phyloP scores from a whole-genome alignment of 1,139 yeast genomes.

The Magnusiomyces suaveolens region DNA sequence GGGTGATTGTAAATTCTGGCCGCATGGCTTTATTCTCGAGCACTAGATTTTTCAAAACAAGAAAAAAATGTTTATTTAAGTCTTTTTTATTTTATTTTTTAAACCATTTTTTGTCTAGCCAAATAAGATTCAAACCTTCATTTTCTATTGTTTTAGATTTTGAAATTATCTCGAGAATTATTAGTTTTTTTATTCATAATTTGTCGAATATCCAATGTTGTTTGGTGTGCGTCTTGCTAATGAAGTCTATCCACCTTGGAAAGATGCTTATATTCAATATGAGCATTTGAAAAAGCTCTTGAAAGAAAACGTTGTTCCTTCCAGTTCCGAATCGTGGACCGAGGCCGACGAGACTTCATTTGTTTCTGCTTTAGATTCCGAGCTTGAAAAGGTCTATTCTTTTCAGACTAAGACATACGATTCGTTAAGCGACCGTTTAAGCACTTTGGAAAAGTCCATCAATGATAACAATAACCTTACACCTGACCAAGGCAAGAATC shows the following conservation, averaged over 20 bases:
- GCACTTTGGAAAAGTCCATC: conserved; percentile 44
- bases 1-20: neutral
- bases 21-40: neutral
- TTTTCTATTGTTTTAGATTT: too few relatives aligned
- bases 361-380: conserved; percentile 71
- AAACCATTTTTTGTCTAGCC: neutral
- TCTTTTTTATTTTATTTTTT: too few relatives aligned
- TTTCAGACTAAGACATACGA: conserved; percentile 70
- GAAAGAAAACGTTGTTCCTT: conserved; percentile 58
- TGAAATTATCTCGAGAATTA: too few relatives aligned
- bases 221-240: conserved; percentile 76
- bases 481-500: conserved; percentile 39
- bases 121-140: too few relatives aligned
- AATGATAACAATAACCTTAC: conserved; percentile 27
- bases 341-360: conserved; percentile 77
- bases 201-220: conserved; percentile 42
- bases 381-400: conserved; percentile 84
- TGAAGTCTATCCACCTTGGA: conserved; percentile 87
- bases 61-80: too few relatives aligned
- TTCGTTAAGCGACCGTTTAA: conserved; percentile 55
- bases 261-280: conserved; percentile 68
- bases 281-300: conserved; percentile 68
- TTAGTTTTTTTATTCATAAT: neutral
- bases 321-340: conserved; percentile 42
- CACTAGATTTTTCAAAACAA: neutral